Base-by-base conservation (phyloP, 2,329 filamentous ascomycete species). In the Harringtonia aguacate region DNA sequence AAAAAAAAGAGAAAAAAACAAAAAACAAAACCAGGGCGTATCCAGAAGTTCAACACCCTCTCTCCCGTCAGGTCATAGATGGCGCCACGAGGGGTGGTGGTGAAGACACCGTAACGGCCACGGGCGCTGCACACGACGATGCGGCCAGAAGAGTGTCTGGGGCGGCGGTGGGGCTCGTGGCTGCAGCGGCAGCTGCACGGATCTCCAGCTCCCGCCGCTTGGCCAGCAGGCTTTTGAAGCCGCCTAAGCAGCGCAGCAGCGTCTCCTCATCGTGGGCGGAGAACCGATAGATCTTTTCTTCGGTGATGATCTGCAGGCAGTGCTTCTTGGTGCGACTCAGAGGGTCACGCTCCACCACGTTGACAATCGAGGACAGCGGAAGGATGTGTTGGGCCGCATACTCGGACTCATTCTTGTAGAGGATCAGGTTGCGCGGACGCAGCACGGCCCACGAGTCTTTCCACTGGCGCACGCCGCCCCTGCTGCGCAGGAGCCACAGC, bases 361-460 rank as follows among this genome's bases (percentile, higher is more conserved):
- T 86, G 55, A 97, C 83, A 43, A 98, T 81, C 44, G 73, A 79
- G 9, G 77, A 70, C 54, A 97, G 77, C 4, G 84, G 79, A 29
- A 95, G 69, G 53, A 98, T 84, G 53, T 88, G 81, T 49, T 84
- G 73, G 1, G 89, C 86, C 13, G 84, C 82, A 61, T 97, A 97
- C 64, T 98, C 92, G 50, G 80, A 72, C 50, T 94, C 86, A 57
- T 94, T 84, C 62, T 95, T 95, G 71, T 98, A 98, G 22, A 97
- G 75, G 15, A 87, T 84, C 28, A 98, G 69, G 50, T 85, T 88
- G 41, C 84, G 81, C 1, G 86, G 83, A 28, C 92, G 84, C 41
- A 98, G 73, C 0, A 97, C 92, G 13, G 84, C 84, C 92, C 92
- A 97, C 47, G 88, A 74, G 54, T 87, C 83, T 69, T 95, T 95